Evolutionary conservation across 2,329 filamentous ascomycete genomes (phyloP).

Genomic region (Diaporthe amygdali): DNA sequence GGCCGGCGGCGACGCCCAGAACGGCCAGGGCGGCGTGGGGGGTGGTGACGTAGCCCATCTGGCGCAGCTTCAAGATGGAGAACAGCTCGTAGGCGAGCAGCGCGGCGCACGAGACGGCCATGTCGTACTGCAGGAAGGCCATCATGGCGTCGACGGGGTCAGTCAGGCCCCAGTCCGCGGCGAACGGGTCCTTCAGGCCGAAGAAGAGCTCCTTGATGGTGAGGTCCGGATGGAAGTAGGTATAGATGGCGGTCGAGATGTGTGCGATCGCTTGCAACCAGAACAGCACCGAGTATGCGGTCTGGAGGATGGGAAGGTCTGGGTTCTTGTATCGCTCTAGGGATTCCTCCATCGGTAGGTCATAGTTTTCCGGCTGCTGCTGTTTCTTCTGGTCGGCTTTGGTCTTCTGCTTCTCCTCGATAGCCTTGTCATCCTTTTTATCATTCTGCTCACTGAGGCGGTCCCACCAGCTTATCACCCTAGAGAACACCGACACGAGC

Average conservation of each 20-base stretch:
- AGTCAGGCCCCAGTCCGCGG: neutral
- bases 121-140: neutral
- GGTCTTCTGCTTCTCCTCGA: neutral
- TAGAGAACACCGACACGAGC: neutral
- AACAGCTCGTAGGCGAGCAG: neutral
- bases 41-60: slow-evolving; percentile 1
- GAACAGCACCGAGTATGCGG: neutral
- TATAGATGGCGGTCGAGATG: neutral
- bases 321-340: neutral
- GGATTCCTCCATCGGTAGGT: neutral
- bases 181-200: neutral
- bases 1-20: neutral
- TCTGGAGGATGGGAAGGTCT: neutral
- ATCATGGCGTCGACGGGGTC: neutral
- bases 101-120: neutral
- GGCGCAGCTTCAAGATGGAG: slow-evolving; percentile 9
- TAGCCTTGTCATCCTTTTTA: neutral
- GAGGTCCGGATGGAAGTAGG: neutral
- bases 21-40: neutral
- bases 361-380: neutral
- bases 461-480: neutral
- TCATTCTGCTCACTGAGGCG: neutral
- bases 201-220: neutral
- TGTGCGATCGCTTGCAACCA: neutral
- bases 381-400: neutral